Percentiles rank a stretch among this genome's conserved stretches.
Conservation (phyloP, 2,329 filamentous ascomycete genomes). For the Clonostachys chloroleuca region DNA sequence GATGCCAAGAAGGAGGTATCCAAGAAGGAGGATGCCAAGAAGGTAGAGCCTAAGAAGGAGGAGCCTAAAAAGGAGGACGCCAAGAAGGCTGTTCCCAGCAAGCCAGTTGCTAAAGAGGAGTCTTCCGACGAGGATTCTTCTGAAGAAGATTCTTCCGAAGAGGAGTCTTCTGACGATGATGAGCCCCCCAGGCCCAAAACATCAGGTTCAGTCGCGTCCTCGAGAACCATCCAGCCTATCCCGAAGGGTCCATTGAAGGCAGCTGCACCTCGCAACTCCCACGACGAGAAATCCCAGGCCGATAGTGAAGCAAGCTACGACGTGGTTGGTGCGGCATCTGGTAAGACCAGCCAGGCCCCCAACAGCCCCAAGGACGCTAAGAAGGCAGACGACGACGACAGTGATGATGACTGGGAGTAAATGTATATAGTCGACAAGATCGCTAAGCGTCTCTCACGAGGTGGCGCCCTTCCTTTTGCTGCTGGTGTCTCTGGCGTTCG, state of each 20-base stretch:
- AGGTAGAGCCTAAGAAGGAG: too few species aligned
- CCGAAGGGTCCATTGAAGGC: conserved; percentile 51
- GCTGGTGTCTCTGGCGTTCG: neutral
- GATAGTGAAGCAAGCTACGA: conserved; percentile 97
- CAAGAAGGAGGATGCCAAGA: neutral
- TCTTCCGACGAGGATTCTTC: too few species aligned
- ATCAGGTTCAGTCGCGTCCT: conserved; percentile 49
- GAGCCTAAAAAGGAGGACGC: neutral
- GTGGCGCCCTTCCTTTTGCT: neutral
- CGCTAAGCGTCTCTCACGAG: too few species aligned
- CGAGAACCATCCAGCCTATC: conserved; percentile 49
- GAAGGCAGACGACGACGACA: conserved; percentile 34
- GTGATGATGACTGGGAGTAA: conserved; percentile 76
- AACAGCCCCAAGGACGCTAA: conserved; percentile 52
- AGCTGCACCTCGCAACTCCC: conserved; percentile 64
- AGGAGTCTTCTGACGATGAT: conserved; percentile 29
- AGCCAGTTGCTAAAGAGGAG: too few species aligned
- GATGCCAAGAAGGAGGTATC: neutral
- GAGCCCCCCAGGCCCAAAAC: conserved; percentile 27
- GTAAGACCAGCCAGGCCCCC: conserved; percentile 73
- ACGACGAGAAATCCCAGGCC: conserved; percentile 84
- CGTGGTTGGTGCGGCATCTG: conserved; percentile 75
- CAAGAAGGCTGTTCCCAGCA: neutral
- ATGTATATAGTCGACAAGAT: neutral
- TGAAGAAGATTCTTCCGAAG: conserved; percentile 3